Evolutionary conservation across 495 filamentous ascomycete species (phyloP), one percentile per base, ranked within the genome.

Genomic region (Sporormia fimetaria): DNA sequence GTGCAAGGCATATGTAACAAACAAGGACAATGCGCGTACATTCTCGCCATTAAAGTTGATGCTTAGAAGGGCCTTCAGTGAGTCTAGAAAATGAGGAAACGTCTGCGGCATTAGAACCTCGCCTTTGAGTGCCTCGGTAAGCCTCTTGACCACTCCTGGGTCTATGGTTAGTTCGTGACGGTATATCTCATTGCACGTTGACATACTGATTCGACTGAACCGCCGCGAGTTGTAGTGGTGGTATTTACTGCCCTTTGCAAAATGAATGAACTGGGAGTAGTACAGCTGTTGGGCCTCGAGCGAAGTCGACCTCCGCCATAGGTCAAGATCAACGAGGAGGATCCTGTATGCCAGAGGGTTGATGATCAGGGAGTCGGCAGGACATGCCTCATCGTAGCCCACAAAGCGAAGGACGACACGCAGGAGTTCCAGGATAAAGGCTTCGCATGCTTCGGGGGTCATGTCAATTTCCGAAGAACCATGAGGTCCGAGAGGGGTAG

Each of bases 331-430:
- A 28, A 96, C 82, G 16, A 98, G 66, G 21, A 98, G 69, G 28
- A 94, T 74, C 32, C 92, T 75, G 61, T 94, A 96, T 3, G 90
- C 90, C 23, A 98, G 67, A 2, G 90, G 87, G 55, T 98, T 98
- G 47, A 87, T 82, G 58, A 98, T 93, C 47, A 95, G 80, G 8
- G 86, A 93, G 28, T 83, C 78, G 47, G 81, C 74, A 11, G 85
- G 81, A 35, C 76, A 70, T 36, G 76, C 65, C 52, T 75, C 75
- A 21, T 83, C 73, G 57, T 88, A 96, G 3, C 90, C 90, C 37
- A 95, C 75, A 57, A 95, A 96, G 15, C 68, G 70, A 24, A 98
- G 69, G 21, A 94, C 76, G 30, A 85, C 61, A 22, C 70, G 75
- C 11, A 98, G 70, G 6, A 94, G 67, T 42, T 82, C 69, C 22